Evolutionary conservation across 768 basidiomycete species (phyloP), one percentile per base, ranked within the genome.

Genomic region (Collybiopsis confluens): DNA sequence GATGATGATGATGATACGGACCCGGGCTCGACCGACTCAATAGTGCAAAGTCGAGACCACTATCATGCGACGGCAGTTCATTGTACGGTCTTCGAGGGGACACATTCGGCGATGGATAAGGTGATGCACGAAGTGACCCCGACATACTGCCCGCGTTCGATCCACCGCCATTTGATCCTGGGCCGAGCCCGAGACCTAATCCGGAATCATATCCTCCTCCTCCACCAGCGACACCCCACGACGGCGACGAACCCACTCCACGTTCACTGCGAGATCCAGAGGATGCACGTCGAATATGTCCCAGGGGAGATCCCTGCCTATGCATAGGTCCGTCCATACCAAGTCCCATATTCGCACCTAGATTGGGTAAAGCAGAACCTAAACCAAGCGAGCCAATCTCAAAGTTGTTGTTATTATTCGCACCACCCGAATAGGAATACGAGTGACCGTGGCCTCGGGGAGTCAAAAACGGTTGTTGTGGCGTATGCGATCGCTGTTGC

Each of bases 61-160:
- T n/a, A 33, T 45, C 53, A 18, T 66, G 63, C 36, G 48, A 65
- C 42, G 74, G 72, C n/a, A 86, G 71, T 27, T 84, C 79, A 3
- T 72, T 68, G 61, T 82, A 78, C 6, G 73, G 67, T 2, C 75
- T 72, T 23, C 79, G 72, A 21, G 87, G 87, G 50, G 80, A 82
- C 4, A 83, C 85, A 35, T 81, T 81, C 16, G 87, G 86, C 42
- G 78, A 81, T 0, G 86, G 86, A 63, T 85, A 90, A 8, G 52
- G 52, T 18, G 52, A 53, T 30, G 52, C 52, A 10, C 52, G 38
- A 35, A 53, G 38, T 3, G 38, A 42, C 9, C 52, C 52, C n/a
- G 38, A 23, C 8, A 53, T 53, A 11, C 52, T 53, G 15, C 52
- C 52, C 10, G 52, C 52, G 16, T 36, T 42, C 10, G 38, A 42